A percentile compares a stretch with the other conserved stretches of the same genome.
Conservation (phyloP, 2,329 filamentous ascomycete species). For the Gnomoniopsis smithogilvyi region DNA sequence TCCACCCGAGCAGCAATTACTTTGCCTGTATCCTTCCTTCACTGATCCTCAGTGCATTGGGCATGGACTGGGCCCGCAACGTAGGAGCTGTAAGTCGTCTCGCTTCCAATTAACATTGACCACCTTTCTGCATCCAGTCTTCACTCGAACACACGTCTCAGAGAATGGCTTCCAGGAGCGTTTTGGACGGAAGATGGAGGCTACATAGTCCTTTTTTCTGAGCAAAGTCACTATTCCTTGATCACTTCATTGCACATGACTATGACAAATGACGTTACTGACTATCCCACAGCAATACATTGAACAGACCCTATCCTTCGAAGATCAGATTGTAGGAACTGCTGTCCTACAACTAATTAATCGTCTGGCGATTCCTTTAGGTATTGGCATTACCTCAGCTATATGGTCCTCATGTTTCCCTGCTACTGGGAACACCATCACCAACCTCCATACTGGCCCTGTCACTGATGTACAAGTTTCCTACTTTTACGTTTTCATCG, state of each 20-base stretch:
- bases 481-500: not conserved
- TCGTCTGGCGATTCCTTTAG: not conserved
- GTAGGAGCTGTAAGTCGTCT: not conserved
- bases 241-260: no score
- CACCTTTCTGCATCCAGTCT: not conserved
- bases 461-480: not conserved
- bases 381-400: conserved; percentile 1
- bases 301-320: not conserved
- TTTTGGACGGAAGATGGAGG: not conserved
- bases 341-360: not conserved
- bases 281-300: conserved; percentile 1
- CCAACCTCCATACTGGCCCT: not conserved
- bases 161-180: not conserved
- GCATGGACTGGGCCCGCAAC: conserved; percentile 28
- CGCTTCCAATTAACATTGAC: not conserved
- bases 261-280: not conserved
- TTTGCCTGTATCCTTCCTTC: conserved; percentile 30
- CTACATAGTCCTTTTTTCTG: not conserved
- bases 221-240: not conserved
- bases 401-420: conserved; percentile 1
- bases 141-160: not conserved
- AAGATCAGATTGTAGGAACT: not conserved
- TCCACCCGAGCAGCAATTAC: conserved; percentile 26
- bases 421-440: not conserved
- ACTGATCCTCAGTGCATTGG: conserved; percentile 29